These are phyloP conservation scores for Uromyces viciae-fabae DNA, from an alignment of 1,284 basidiomycete species.

Conservation along the genomic window DNA sequence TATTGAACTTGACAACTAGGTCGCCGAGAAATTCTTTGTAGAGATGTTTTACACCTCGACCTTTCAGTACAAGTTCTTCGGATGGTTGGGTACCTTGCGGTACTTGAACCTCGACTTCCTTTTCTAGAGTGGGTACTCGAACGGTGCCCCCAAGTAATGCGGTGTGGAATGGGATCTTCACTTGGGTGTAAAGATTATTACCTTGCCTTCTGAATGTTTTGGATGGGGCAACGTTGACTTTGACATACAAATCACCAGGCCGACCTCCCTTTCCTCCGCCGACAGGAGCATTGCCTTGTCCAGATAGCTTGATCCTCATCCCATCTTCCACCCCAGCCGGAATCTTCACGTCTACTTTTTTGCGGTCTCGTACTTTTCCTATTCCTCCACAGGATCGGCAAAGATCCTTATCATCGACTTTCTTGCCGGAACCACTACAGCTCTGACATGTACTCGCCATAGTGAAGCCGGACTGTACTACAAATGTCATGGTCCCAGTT, in stretches of 20 bases:
- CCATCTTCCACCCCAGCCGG: slow-evolving; percentile 85
- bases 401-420: slow-evolving; percentile 71
- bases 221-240: slow-evolving; percentile 77
- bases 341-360: slow-evolving; percentile 76
- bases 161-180: slow-evolving; percentile 83
- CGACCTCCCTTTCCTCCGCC: slow-evolving; percentile 60
- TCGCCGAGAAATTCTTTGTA: slow-evolving; percentile 64
- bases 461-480: slow-evolving; percentile 90
- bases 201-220: slow-evolving; percentile 88
- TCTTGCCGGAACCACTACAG: slow-evolving; percentile 79
- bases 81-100: slow-evolving; percentile 91
- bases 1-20: slow-evolving; percentile 80
- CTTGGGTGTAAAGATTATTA: slow-evolving; percentile 82
- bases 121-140: slow-evolving; percentile 89
- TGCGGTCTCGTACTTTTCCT: slow-evolving; percentile 78
- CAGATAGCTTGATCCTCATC: slow-evolving; percentile 81
- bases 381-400: slow-evolving; percentile 80
- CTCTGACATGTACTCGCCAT: slow-evolving; percentile 87
- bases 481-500: slow-evolving; percentile 81
- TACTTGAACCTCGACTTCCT: slow-evolving; percentile 90
- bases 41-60: slow-evolving; percentile 71
- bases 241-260: slow-evolving; percentile 71
- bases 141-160: slow-evolving; percentile 88
- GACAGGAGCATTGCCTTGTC: slow-evolving; percentile 79
- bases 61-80: slow-evolving; percentile 91